Percentiles rank a stretch among this genome's conserved stretches.
Conservation (phyloP, 2,329 filamentous ascomycete genomes). For the Fusarium mundagurra region DNA sequence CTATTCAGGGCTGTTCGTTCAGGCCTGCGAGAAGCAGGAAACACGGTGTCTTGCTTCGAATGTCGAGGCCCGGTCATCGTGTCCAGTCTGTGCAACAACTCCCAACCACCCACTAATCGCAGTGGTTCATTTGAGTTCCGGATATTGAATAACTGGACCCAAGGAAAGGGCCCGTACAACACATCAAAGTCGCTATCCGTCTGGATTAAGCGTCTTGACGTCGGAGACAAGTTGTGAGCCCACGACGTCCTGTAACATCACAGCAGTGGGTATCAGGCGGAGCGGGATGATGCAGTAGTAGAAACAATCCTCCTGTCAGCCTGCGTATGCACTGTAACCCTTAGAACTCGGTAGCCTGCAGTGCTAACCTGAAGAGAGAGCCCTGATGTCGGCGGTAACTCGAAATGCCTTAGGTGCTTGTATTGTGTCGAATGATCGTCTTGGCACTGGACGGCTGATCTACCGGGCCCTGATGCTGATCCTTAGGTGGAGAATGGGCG, state of each 20-base stretch:
- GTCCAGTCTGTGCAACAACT: conserved; percentile 26
- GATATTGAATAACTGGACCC: neutral
- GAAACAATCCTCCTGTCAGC: conserved; percentile 24
- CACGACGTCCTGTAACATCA: conserved; percentile 7
- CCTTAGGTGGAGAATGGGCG: conserved; percentile 11
- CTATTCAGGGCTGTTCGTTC: conserved; percentile 22
- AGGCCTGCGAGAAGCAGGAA: conserved; percentile 10
- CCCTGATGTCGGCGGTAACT: conserved; percentile 10
- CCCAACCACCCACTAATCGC: neutral
- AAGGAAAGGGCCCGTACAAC: conserved; percentile 3
- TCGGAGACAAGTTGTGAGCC: neutral
- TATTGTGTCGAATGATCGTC: neutral
- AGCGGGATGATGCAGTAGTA: conserved; percentile 22
- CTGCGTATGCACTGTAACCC: neutral
- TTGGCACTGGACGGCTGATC: conserved; percentile 9
- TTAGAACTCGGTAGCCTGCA: conserved; percentile 20
- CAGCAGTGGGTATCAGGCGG: conserved; percentile 4
- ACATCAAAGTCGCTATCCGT: conserved; percentile 4
- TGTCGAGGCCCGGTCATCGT: conserved; percentile 12
- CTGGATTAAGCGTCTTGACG: neutral
- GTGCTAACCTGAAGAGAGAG: conserved; percentile 12
- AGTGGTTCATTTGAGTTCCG: neutral
- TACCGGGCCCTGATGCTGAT: neutral
- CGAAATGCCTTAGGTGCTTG: neutral
- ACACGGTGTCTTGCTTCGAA: conserved; percentile 12